Evolutionary conservation across 345 rosid genomes (phyloP).

Genomic region (Pistacia atlantica): DNA sequence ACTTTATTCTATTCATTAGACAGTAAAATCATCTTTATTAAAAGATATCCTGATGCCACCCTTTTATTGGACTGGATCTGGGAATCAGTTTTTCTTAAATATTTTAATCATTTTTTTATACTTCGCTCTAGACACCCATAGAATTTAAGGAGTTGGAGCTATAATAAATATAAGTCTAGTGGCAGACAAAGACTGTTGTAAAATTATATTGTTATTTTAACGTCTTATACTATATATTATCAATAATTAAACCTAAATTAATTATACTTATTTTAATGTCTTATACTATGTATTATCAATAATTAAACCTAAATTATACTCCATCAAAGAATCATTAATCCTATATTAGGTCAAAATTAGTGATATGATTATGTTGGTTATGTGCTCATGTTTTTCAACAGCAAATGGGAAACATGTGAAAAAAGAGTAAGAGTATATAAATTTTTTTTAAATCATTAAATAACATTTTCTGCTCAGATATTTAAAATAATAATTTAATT

Average conservation of each 20-base stretch:
- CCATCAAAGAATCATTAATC: not conserved
- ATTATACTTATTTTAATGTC: not conserved
- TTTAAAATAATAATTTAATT: too few relatives aligned
- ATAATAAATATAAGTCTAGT: not conserved
- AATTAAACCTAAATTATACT: not conserved
- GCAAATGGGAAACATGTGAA: not conserved
- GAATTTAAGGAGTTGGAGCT: not conserved
- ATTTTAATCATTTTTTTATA: not conserved
- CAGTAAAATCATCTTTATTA: not conserved
- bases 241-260: conserved; percentile 1
- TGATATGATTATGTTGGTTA: not conserved
- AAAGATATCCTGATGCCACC: not conserved
- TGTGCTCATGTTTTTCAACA: not conserved
- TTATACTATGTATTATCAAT: not conserved
- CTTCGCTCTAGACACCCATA: not conserved
- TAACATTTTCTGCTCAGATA: too few relatives aligned
- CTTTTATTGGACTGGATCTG: not conserved
- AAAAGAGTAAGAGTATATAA: not conserved
- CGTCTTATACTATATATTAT: not conserved
- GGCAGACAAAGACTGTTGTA: conserved; percentile 16
- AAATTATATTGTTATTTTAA: not conserved
- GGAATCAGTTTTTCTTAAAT: not conserved
- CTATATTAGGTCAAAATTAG: not conserved
- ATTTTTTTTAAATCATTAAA: too few relatives aligned
- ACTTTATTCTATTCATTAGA: not conserved